Percentiles rank a stretch among this genome's conserved stretches.
Evolutionary conservation across 257 asterid species (phyloP).

Genomic region (Penstemon davidsonii): DNA sequence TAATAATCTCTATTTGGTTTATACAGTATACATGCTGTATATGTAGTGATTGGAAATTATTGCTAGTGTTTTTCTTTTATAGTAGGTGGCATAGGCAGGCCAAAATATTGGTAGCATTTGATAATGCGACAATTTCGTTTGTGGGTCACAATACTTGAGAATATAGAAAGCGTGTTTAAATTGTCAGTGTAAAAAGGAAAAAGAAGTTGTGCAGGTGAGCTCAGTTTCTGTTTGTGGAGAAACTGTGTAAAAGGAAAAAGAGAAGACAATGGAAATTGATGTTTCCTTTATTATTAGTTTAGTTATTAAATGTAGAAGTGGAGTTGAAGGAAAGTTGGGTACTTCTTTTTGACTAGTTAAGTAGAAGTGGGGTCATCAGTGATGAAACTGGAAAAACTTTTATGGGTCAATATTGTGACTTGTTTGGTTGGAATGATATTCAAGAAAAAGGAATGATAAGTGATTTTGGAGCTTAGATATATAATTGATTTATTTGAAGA

Average conservation of each 20-base stretch:
- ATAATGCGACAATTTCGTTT: conserved; percentile 18
- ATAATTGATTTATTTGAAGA: too few species aligned
- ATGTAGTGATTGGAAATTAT: neutral
- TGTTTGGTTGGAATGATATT: neutral
- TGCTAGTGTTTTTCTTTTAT: neutral
- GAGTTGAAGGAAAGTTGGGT: conserved; percentile 4
- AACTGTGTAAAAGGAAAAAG: neutral
- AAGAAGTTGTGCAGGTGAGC: conserved; percentile 8
- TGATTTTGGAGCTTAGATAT: too few species aligned
- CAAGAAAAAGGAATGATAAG: too few species aligned
- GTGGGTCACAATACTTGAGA: conserved; percentile 24
- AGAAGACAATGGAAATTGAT: conserved; percentile 11
- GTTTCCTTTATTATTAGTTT: neutral
- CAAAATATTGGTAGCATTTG: conserved; percentile 23
- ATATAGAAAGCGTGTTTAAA: conserved; percentile 2
- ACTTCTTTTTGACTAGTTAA: conserved; percentile 15
- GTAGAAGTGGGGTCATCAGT: neutral
- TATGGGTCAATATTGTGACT: neutral
- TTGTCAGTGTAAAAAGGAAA: neutral
- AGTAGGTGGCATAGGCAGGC: conserved; percentile 20
- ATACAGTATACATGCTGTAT: neutral
- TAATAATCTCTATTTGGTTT: neutral
- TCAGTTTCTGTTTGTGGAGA: conserved; percentile 10
- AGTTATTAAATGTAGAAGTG: conserved; percentile 14
- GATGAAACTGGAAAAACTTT: conserved; percentile 1